Percentiles rank a stretch among this genome's conserved stretches.
Conservation (phyloP, 164 flowering plant genomes). For the Macadamia tetraphylla region DNA sequence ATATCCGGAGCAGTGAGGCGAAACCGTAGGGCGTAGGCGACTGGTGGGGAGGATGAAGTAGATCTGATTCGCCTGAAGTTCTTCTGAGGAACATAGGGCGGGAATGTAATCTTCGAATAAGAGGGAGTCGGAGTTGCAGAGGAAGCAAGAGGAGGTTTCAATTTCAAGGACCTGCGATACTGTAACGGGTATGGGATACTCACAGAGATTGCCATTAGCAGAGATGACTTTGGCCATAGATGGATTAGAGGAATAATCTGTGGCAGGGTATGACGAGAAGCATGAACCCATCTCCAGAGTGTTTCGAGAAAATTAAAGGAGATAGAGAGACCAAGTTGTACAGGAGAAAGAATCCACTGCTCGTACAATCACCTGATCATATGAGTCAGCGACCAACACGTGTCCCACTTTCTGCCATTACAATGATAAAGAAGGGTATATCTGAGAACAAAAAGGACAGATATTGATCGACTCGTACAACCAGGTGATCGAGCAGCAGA, state of each 20-base stretch:
- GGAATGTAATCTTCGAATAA: constrained; percentile 47
- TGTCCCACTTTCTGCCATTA: too few species aligned
- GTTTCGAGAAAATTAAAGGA: too few species aligned
- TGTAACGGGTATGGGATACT: constrained; percentile 23
- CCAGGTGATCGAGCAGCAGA: too few species aligned
- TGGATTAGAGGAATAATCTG: neutral
- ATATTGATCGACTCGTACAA: too few species aligned
- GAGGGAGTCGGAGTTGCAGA: constrained; percentile 49
- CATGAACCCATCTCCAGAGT: constrained; percentile 22
- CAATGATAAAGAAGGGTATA: too few species aligned
- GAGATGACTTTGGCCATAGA: constrained; percentile 30
- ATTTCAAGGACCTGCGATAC: constrained; percentile 34
- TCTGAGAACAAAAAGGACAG: too few species aligned
- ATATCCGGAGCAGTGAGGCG: constrained; percentile 46
- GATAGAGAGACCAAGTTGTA: too few species aligned
- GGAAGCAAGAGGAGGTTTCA: constrained; percentile 13
- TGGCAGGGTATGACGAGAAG: constrained; percentile 8
- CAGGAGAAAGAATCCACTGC: too few species aligned
- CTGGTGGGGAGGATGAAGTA: constrained; percentile 45
- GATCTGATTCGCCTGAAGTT: constrained; percentile 36
- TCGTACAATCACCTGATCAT: too few species aligned
- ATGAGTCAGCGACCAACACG: too few species aligned
- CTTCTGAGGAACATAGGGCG: constrained; percentile 18
- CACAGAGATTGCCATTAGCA: constrained; percentile 27
- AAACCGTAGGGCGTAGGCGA: constrained; percentile 18